Evolutionary conservation across 441 rosid genomes (phyloP).

Genomic region (Pelargonium cotyledonis): DNA sequence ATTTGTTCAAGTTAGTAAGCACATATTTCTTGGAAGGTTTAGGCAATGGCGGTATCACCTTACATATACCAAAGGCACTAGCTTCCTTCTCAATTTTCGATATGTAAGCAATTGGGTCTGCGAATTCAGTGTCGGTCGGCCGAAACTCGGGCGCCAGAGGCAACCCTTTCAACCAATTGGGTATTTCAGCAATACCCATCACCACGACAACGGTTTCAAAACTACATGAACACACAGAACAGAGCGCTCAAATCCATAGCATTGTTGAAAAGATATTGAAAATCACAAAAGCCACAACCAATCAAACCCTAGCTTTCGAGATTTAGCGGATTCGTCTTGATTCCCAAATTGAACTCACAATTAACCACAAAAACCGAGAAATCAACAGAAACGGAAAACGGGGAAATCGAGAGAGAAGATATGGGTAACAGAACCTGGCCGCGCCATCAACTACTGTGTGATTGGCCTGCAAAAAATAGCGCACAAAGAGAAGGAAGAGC

Average conservation of each 20-base stretch:
- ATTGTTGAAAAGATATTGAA: conserved; percentile 10
- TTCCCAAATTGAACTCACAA: conserved; percentile 1
- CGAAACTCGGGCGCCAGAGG: conserved; percentile 90
- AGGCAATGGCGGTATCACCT: conserved; percentile 92
- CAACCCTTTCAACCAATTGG: conserved; percentile 79
- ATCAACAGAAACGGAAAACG: conserved; percentile 5
- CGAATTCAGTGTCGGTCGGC: conserved; percentile 96
- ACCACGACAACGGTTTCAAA: conserved; percentile 24
- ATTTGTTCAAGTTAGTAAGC: conserved; percentile 67
- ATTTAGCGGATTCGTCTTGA: not conserved
- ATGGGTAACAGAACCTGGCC: conserved; percentile 5
- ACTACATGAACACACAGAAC: conserved; percentile 13
- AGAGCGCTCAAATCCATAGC: conserved; percentile 20
- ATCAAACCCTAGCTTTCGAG: conserved; percentile 1
- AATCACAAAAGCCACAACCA: not conserved
- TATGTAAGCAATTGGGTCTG: conserved; percentile 95
- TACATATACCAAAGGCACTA: conserved; percentile 88
- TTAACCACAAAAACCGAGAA: not conserved
- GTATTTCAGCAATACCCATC: conserved; percentile 91
- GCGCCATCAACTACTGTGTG: not conserved
- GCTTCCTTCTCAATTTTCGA: conserved; percentile 97
- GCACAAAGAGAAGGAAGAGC: conserved; percentile 8
- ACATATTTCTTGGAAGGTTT: conserved; percentile 85
- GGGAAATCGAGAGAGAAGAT: not conserved
- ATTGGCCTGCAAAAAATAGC: not conserved